Evolutionary conservation across 108 stramenopile species (phyloP).

Genomic region (Hondaea fermentalgiana): DNA sequence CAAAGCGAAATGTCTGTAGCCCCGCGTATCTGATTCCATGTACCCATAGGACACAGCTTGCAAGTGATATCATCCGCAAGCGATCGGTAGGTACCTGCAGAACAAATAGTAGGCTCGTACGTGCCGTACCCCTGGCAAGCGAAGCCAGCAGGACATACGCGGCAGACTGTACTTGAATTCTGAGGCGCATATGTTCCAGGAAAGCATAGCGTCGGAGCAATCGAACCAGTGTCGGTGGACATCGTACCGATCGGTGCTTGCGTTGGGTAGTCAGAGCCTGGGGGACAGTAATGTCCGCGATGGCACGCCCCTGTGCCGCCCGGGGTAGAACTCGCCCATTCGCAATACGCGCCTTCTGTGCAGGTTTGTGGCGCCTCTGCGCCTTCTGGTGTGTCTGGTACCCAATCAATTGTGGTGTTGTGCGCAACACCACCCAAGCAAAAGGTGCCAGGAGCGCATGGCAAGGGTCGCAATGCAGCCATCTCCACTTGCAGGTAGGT

Average conservation of each 20-base stretch:
- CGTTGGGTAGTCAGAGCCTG: slow-evolving; percentile 48
- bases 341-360: slow-evolving; percentile 64
- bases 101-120: slow-evolving; percentile 67
- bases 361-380: slow-evolving; percentile 60
- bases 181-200: slow-evolving; percentile 75
- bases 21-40: slow-evolving; percentile 56
- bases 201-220: slow-evolving; percentile 68
- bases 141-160: slow-evolving; percentile 64
- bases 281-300: slow-evolving; percentile 71
- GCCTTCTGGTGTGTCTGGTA: slow-evolving; percentile 49
- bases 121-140: slow-evolving; percentile 69
- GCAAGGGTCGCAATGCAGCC: slow-evolving; percentile 38
- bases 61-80: slow-evolving; percentile 65
- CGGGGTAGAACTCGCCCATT: slow-evolving; percentile 51
- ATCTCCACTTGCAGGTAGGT: neutral
- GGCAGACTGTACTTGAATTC: slow-evolving; percentile 47
- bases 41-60: slow-evolving; percentile 64
- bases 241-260: slow-evolving; percentile 63
- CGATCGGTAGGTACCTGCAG: slow-evolving; percentile 62
- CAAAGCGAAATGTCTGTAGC: slow-evolving; percentile 68
- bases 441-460: slow-evolving; percentile 62
- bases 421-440: slow-evolving; percentile 70
- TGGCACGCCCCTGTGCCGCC: slow-evolving; percentile 58
- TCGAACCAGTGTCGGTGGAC: slow-evolving; percentile 48
- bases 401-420: slow-evolving; percentile 52